Evolutionary conservation across 75 land plant species (phyloP), one percentile per base, ranked within the genome.

Genomic region (Sequoiadendron giganteum): DNA sequence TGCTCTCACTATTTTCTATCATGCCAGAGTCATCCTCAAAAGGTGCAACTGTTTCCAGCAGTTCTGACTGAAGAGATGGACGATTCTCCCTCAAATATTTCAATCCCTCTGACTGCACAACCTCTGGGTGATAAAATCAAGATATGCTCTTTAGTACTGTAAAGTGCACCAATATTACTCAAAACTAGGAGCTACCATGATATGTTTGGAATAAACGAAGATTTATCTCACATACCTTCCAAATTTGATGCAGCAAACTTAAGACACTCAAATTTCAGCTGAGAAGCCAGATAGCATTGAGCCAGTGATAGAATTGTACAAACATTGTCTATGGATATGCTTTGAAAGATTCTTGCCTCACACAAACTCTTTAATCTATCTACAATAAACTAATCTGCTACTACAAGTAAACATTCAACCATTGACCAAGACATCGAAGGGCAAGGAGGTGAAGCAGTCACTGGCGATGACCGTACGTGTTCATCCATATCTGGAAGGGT

Each of bases 291-390:
- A 80, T 95, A 95, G 80, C 91, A 94, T 86, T 95, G 95, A 45
- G 96, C 95, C 81, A 95, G 87, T 16, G 95, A 93, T 56, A 95
- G 89, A 16, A 95, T 95, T 10, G 94, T 95, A 10, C 95, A 95
- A n/a, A 92, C 94, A 28, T 95, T 95, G 86, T 93, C 93, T 87
- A 92, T 89, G 58, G 91, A 88, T 49, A 95, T 94, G 83, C 90
- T 92, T 86, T 95, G 94, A 73, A 93, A 94, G 15, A 95, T 90
- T 85, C 88, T 95, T 3, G 91, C 92, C 73, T 95, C 95, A 82
- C 96, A 95, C 15, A 95, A 81, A 36, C 38, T 36, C 38, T 36
- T 36, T 36, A 36, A 36, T 36, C 38, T 36, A 36, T 36, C 38
- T 36, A 36, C 0, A 0, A 36, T 36, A 36, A 36, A 36, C 38